Evolutionary conservation across 2,329 filamentous ascomycete species (phyloP), one percentile per base, ranked within the genome.

Genomic region (Drechslerella coelobrocha): DNA sequence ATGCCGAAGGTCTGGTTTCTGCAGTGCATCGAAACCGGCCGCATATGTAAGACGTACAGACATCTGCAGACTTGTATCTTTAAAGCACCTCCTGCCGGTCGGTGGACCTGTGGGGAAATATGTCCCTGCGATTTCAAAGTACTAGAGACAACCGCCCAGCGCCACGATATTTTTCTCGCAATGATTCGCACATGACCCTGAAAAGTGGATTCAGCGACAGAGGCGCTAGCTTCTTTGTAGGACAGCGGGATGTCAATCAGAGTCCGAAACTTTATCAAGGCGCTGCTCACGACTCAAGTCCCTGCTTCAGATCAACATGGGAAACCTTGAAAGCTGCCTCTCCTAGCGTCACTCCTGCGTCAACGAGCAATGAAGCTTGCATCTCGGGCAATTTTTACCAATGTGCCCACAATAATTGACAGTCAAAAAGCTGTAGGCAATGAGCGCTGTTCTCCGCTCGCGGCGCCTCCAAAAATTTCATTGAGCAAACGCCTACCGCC

Each of bases 101-200:
- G 45, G 21, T 48, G 34, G 12, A 14, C 34, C 21, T 68, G 63
- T 57, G 63, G 63, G 63, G 56, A 57, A 61, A 39, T 9, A 19
- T 26, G 17, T 47, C 51, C 51, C 56, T 43, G 23, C 43, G 48
- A 48, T 61, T 68, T 50, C 48, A 56, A 61, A 12, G 12, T 14
- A 50, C 34, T 43, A 57, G 52, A 50, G 23, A 37, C 61, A 34
- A 43, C 31, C 41, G 52, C 37, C 47, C 55, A 23, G 48, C 56
- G 55, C 56, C 29, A 56, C 51, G 43, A 55, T 61, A 19, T n/a
- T 39, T 14, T 14, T 14, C 34, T 39, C 12, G 5, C 12, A n/a
- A 14, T 39, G 34, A 39, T 39, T 39, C 34, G 34, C 34, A 14
- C 34, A 14, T 39, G 34, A 39, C 34, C 12, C 12, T 39, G 4